Evolutionary conservation across 75 land plant genomes (phyloP).

Genomic region (Selaginella moellendorffii): DNA sequence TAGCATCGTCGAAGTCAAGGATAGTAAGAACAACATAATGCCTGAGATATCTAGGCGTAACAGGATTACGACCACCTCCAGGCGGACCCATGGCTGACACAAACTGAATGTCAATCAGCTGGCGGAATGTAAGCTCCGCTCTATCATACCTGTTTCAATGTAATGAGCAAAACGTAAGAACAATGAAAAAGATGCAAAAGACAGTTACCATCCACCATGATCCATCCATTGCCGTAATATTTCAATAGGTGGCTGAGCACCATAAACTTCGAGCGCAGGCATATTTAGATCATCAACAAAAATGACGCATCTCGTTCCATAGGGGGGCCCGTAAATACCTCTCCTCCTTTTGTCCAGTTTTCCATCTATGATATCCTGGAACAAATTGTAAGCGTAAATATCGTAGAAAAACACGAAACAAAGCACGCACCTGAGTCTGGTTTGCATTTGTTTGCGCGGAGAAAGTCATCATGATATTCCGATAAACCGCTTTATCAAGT

Average conservation of each 20-base stretch:
- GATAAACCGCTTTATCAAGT: slow-evolving; percentile 18
- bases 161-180: no score
- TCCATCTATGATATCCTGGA: slow-evolving; percentile 28
- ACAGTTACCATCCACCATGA: slow-evolving; percentile 32
- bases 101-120: slow-evolving; percentile 28
- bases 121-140: slow-evolving; percentile 22
- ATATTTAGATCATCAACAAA: slow-evolving; percentile 36
- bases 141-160: slow-evolving; percentile 37
- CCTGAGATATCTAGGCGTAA: slow-evolving; percentile 28
- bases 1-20: slow-evolving; percentile 25
- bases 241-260: slow-evolving; percentile 36
- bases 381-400: neutral
- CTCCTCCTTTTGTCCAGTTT: slow-evolving; percentile 27
- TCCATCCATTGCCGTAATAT: slow-evolving; percentile 38
- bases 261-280: slow-evolving; percentile 33
- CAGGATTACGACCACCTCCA: slow-evolving; percentile 30
- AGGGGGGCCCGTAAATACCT: slow-evolving; percentile 24
- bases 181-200: no score
- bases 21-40: slow-evolving; percentile 27
- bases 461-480: slow-evolving; percentile 32
- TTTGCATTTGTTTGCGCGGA: slow-evolving; percentile 35
- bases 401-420: neutral
- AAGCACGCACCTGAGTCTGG: slow-evolving; percentile 22
- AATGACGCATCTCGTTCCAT: slow-evolving; percentile 23
- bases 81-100: slow-evolving; percentile 38